phyloP scores from a whole-genome alignment of 495 filamentous ascomycete genomes.

The Penicillium mononematosum region DNA sequence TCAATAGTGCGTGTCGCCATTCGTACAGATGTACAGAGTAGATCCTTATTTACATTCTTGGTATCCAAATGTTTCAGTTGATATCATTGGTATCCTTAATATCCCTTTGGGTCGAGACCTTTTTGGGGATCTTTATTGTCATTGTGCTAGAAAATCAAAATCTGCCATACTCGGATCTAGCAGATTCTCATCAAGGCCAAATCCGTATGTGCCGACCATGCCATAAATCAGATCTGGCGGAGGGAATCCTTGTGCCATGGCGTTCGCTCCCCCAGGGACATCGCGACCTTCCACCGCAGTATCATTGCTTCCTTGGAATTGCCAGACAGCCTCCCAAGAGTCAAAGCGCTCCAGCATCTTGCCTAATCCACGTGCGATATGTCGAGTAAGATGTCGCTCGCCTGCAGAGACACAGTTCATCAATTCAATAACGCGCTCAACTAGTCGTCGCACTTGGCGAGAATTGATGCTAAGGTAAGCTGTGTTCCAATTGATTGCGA shows the following conservation, averaged over 20 bases:
- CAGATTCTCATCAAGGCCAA: constrained; percentile 48
- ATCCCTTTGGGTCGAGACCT: not conserved
- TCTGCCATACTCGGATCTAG: constrained; percentile 49
- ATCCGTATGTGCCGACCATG: constrained; percentile 51
- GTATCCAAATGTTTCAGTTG: not conserved
- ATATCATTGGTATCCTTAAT: not conserved
- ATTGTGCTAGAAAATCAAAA: constrained; percentile 45
- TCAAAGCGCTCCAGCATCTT: constrained; percentile 53
- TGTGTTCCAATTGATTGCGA: constrained; percentile 55
- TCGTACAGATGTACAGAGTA: not conserved
- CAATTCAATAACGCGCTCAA: constrained; percentile 50
- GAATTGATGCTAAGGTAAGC: constrained; percentile 46
- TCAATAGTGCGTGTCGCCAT: constrained; percentile 16
- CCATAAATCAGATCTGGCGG: constrained; percentile 51
- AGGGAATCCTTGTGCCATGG: constrained; percentile 48
- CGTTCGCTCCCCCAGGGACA: constrained; percentile 46
- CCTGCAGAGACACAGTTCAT: constrained; percentile 53
- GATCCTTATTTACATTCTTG: constrained; percentile 19
- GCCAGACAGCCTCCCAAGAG: constrained; percentile 43
- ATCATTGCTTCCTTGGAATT: constrained; percentile 23
- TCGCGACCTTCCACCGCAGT: constrained; percentile 21
- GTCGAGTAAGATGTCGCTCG: constrained; percentile 52
- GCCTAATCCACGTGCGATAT: constrained; percentile 52
- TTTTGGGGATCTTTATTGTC: not conserved
- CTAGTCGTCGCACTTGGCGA: constrained; percentile 46